phyloP scores from a whole-genome alignment of 192 early-diverging fungal species.

The Coemansia sp. region DNA sequence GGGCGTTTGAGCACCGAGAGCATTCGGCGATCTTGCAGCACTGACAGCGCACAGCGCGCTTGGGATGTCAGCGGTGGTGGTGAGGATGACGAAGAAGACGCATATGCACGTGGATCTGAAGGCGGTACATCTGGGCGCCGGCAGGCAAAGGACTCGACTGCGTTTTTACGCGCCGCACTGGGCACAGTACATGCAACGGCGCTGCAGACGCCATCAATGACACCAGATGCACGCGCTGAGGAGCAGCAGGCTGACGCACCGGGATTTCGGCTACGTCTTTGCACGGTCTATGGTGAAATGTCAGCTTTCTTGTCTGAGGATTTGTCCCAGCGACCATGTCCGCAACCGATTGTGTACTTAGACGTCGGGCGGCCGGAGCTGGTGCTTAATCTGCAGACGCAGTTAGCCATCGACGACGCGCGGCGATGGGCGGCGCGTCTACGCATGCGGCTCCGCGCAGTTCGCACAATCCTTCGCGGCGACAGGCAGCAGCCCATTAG shows the following conservation, averaged over 20 bases:
- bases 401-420: conserved; percentile 47
- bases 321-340: conserved; percentile 35
- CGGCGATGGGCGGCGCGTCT: conserved; percentile 24
- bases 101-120: conserved; percentile 23
- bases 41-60: conserved; percentile 1
- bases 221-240: conserved; percentile 44
- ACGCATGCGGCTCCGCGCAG: conserved; percentile 12
- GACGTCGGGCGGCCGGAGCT: conserved; percentile 42
- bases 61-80: conserved; percentile 11
- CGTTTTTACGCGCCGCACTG: conserved; percentile 28
- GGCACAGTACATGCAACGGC: conserved; percentile 40
- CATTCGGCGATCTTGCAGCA: not conserved
- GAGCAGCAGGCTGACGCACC: conserved; percentile 28
- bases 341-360: conserved; percentile 39
- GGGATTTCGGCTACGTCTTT: conserved; percentile 35
- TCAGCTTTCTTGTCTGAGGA: conserved; percentile 54
- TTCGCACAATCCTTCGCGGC: conserved; percentile 7
- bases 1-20: conserved; percentile 7
- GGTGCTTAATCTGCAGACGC: conserved; percentile 33
- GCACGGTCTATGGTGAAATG: conserved; percentile 49
- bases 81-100: conserved; percentile 7
- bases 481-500: not conserved
- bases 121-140: conserved; percentile 11
- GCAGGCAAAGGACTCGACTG: conserved; percentile 44
- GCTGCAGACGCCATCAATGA: conserved; percentile 46